These are phyloP conservation scores for Pichia californica DNA, from an alignment of 805 yeast species.

Conservation along the genomic window DNA sequence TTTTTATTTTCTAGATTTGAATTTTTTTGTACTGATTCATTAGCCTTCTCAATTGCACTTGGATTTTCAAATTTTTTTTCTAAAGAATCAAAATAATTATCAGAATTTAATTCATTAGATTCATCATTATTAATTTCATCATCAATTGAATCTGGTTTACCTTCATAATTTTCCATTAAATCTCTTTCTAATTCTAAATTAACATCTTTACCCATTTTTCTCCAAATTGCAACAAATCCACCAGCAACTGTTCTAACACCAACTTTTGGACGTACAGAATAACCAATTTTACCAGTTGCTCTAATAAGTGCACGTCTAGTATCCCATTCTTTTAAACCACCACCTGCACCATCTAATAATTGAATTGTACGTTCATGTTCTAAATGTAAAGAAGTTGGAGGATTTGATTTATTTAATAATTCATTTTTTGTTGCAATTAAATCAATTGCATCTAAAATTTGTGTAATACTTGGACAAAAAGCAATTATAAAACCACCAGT, in stretches of 20 bases:
- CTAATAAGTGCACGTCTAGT: slow-evolving; percentile 34
- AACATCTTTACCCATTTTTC: slow-evolving; percentile 21
- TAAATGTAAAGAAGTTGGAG: slow-evolving; percentile 5
- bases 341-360: slow-evolving; percentile 42
- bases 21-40: no score
- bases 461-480: slow-evolving; percentile 45
- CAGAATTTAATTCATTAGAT: background rate
- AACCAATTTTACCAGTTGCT: slow-evolving; percentile 34
- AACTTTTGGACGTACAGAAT: slow-evolving; percentile 46
- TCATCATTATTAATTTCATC: background rate
- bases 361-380: slow-evolving; percentile 33
- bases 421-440: slow-evolving; percentile 19
- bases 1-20: no score
- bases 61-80: background rate
- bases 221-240: slow-evolving; percentile 42
- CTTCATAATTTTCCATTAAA: slow-evolving; percentile 4
- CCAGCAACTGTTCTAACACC: slow-evolving; percentile 44
- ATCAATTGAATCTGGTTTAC: slow-evolving; percentile 2
- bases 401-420: slow-evolving; percentile 1
- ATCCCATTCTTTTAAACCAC: slow-evolving; percentile 49
- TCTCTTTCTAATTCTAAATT: slow-evolving; percentile 9
- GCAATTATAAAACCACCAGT: slow-evolving; percentile 38
- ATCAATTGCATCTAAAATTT: slow-evolving; percentile 36
- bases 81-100: no score
- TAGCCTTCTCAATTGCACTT: background rate